These are phyloP conservation scores for Lophiotrema nucula DNA, from an alignment of 495 filamentous ascomycete species.

Conservation along the genomic window DNA sequence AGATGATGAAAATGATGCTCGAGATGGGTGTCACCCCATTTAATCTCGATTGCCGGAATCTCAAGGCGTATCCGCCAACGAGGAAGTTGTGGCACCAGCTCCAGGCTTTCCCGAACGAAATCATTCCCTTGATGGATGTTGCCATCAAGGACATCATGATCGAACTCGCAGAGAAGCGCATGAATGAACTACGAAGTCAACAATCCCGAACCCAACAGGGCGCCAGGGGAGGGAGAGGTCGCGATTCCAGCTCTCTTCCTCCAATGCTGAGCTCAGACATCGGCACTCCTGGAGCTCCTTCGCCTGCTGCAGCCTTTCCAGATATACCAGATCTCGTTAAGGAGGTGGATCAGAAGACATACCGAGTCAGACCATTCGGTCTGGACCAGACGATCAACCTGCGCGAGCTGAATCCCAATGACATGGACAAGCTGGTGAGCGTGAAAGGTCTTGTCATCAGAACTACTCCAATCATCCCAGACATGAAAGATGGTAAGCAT, in stretches of 20 bases:
- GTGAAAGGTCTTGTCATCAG: constrained; percentile 97
- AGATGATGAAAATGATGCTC: constrained; percentile 86
- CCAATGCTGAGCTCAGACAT: constrained; percentile 73
- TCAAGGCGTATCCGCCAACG: constrained; percentile 90
- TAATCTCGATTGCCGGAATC: constrained; percentile 83
- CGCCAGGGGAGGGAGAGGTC: constrained; percentile 37
- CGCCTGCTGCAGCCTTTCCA: constrained; percentile 18
- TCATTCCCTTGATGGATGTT: constrained; percentile 95
- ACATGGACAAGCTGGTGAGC: constrained; percentile 94
- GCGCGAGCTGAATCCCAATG: constrained; percentile 91
- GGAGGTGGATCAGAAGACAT: constrained; percentile 67
- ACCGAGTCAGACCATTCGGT: constrained; percentile 88
- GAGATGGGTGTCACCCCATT: constrained; percentile 76
- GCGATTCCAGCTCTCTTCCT: constrained; percentile 67
- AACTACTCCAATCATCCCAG: constrained; percentile 91
- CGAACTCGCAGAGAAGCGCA: constrained; percentile 78
- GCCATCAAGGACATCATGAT: constrained; percentile 90
- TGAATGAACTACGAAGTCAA: constrained; percentile 65
- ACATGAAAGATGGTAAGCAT: constrained; percentile 80
- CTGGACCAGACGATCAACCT: constrained; percentile 84
- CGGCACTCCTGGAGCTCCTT: constrained; percentile 39
- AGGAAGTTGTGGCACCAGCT: constrained; percentile 93
- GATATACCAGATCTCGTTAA: constrained; percentile 60
- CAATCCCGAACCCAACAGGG: constrained; percentile 50
- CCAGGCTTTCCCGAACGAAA: constrained; percentile 89